Evolutionary conservation across 352 stramenopile genomes (phyloP), one percentile per base, ranked within the genome.

Genomic region (Phytophthora europaea): DNA sequence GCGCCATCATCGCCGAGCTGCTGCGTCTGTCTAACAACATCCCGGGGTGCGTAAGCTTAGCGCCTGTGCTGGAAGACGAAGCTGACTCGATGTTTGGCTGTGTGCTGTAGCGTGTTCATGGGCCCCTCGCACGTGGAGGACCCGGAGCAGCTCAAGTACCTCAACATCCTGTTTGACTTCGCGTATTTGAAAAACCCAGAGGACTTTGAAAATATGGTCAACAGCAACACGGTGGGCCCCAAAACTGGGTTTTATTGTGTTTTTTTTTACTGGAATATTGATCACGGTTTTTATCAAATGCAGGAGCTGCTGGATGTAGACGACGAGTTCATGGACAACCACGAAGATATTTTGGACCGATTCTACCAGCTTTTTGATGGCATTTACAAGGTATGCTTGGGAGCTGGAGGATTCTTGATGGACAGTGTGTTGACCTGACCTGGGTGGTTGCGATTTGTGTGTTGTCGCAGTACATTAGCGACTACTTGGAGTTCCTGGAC

Each of bases 121-220:
- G 89, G 90, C 5, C 84, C 88, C 51, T 92, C 90, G 45, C 87
- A 94, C 55, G 90, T 97, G 28, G 90, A 97, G 81, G 90, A 97
- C 78, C 90, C 90, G 12, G 90, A 97, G 70, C 90, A 97, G 70
- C 87, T 93, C 75, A 97, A 97, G 78, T 97, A 97, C 67, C 76
- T 97, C 18, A 93, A 94, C 58, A 98, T 99, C 51, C 72, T 99
- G 28, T 99, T 99, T 72, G 95, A 99, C 73, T 98, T 99, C 82
- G 82, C 84, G 20, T 99, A 99, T 69, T 66, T 99, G 57, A 97
- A 98, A 73, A 98, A 97, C 67, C 92, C 94, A 1, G 95, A 99
- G 69, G 93, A 98, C 65, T 98, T 94, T 75, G 96, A 99, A 70
- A 97, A 94, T 56, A 92, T 93, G 84, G 84, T 98, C 62, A 97